Evolutionary conservation across 768 basidiomycete genomes (phyloP).

Genomic region (Suillus subluteus): DNA sequence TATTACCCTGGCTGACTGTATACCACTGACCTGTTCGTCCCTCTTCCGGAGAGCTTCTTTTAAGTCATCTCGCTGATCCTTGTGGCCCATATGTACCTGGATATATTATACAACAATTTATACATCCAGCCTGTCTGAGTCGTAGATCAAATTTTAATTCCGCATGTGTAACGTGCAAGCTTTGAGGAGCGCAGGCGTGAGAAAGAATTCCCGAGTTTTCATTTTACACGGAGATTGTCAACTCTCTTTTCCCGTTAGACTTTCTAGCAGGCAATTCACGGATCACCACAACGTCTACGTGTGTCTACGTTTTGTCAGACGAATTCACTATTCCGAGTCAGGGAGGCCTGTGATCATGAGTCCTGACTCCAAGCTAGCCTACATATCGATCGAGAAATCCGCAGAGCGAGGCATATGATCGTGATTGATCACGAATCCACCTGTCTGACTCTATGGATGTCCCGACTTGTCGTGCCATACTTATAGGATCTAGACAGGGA

Average conservation of each 20-base stretch:
- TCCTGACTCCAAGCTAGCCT: neutral
- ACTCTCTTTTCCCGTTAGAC: neutral
- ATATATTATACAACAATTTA: constrained; percentile 8
- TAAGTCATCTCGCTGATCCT: constrained; percentile 26
- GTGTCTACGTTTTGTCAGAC: neutral
- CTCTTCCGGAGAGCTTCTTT: constrained; percentile 25
- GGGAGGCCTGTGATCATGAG: neutral
- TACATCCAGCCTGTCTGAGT: constrained; percentile 11
- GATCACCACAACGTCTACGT: neutral
- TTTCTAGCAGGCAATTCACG: too few relatives aligned
- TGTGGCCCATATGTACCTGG: constrained; percentile 26
- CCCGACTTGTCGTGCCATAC: neutral
- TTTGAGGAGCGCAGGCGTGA: neutral
- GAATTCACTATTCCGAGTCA: neutral
- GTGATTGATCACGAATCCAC: neutral
- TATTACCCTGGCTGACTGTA: neutral
- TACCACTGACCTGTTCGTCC: constrained; percentile 30
- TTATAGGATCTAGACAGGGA: neutral
- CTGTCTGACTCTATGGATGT: neutral
- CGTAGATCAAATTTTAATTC: constrained; percentile 2
- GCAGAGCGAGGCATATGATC: neutral
- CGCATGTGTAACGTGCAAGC: neutral
- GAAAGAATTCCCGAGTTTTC: neutral
- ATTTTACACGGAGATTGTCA: neutral
- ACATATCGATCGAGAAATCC: neutral